phyloP scores from a whole-genome alignment of 2,329 filamentous ascomycete species.

The Magnaporthales sp. region DNA sequence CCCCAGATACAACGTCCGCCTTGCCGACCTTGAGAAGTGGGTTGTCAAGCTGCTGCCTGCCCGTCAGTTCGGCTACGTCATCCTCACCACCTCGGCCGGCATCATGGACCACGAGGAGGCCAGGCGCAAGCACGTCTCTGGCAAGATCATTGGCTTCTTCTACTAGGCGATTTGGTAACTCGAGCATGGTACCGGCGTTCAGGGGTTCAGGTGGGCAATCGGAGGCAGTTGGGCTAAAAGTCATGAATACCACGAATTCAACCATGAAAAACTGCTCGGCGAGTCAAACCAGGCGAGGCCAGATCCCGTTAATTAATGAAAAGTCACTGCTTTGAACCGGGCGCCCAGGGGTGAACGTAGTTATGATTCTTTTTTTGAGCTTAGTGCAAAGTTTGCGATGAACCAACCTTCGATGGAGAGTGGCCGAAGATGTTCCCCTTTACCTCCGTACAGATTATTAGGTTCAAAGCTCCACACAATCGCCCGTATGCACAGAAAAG shows the following conservation, averaged over 20 bases:
- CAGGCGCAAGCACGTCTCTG: slow-evolving; percentile 92
- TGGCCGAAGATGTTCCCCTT: background rate
- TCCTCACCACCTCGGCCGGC: slow-evolving; percentile 96
- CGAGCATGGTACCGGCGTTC: slow-evolving; percentile 6
- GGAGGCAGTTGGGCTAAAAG: slow-evolving; percentile 5
- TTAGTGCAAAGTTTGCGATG: background rate
- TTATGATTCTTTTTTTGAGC: background rate
- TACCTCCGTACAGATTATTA: background rate
- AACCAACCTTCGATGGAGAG: background rate
- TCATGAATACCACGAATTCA: slow-evolving; percentile 10
- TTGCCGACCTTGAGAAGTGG: slow-evolving; percentile 98
- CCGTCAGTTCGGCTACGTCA: slow-evolving; percentile 99
- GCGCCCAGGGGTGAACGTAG: background rate
- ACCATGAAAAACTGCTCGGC: slow-evolving; percentile 5
- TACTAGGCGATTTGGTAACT: slow-evolving; percentile 52
- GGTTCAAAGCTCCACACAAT: background rate
- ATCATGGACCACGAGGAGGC: slow-evolving; percentile 99
- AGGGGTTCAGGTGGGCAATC: slow-evolving; percentile 4
- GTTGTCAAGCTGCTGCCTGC: slow-evolving; percentile 97
- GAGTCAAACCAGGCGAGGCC: slow-evolving; percentile 1
- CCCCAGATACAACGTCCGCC: slow-evolving; percentile 98
- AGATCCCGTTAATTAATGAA: background rate
- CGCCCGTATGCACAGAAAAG: background rate
- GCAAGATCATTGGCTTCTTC: slow-evolving; percentile 99
- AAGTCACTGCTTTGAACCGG: background rate